Evolutionary conservation across 768 basidiomycete genomes (phyloP).

Genomic region (Auricularia sp.): DNA sequence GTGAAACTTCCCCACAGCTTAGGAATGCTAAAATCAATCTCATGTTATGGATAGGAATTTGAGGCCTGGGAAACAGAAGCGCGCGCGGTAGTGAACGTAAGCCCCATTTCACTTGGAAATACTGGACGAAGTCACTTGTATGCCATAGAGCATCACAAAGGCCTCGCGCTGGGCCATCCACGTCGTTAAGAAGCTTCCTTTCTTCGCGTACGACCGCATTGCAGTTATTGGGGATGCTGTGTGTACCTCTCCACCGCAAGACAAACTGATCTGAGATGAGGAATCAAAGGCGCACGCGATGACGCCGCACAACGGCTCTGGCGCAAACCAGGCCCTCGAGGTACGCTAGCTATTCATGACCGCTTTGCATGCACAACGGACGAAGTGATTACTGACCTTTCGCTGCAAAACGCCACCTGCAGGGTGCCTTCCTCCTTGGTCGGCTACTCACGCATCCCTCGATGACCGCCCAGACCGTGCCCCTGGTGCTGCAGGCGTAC

Average conservation of each 20-base stretch:
- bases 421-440: slow-evolving; percentile 24
- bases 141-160: slow-evolving; percentile 23
- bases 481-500: slow-evolving; percentile 22
- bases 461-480: slow-evolving; percentile 17
- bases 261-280: background rate
- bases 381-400: no score
- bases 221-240: slow-evolving; percentile 43
- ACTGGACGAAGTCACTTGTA: background rate
- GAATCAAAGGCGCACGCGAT: slow-evolving; percentile 35
- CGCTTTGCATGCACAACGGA: no score
- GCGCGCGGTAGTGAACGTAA: background rate
- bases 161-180: slow-evolving; percentile 38
- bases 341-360: slow-evolving; percentile 14
- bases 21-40: no score
- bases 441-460: slow-evolving; percentile 18
- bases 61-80: background rate
- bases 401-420: no score
- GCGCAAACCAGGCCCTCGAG: slow-evolving; percentile 45
- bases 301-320: slow-evolving; percentile 37
- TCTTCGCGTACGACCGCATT: slow-evolving; percentile 30
- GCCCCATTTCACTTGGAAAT: background rate
- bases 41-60: background rate
- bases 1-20: no score
- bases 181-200: slow-evolving; percentile 29
- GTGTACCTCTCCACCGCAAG: slow-evolving; percentile 6